Base-by-base conservation (phyloP, 352 stramenopile species). In the Plasmopara viticola region DNA sequence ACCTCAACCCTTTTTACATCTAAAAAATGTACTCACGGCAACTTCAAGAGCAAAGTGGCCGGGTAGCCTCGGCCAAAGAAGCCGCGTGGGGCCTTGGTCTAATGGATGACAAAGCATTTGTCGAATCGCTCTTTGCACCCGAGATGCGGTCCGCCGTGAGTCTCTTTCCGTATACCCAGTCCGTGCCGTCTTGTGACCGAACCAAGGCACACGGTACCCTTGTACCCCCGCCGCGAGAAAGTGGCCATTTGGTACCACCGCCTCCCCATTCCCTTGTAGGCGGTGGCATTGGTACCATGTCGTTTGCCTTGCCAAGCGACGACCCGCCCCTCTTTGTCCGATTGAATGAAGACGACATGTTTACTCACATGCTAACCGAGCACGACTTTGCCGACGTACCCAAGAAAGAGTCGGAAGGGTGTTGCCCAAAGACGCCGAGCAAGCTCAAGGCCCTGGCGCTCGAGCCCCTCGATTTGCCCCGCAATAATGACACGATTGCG, bases 81-180 rank as follows among this genome's bases (percentile, higher is more conserved):
- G 43, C 28, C 38, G 44, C 44, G 43, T 9, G 29, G 35, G 14
- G 20, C 20, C 20, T 25, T 25, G 10, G 13, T 44, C 13, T 14
- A 0, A 86, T 86, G 72, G 74, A 86, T 55, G 74, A 82, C 57
- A 60, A 70, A 54, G 71, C 74, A 72, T 86, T 86, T 72, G 70
- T 86, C 33, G 70, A 86, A 64, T 86, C 74, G 58, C 65, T 86
- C 9, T 79, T 83, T 31, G 46, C 66, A 25, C 62, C 74, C 39
- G 68, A 83, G 53, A 74, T 85, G 62, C 66, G 67, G 17, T 69
- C 68, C 9, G 48, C 50, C 35, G 31, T 56, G 35, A 65, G 43
- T 70, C 58, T 54, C 55, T 58, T 57, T 35, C 41, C 58, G 28
- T 25, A 1, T 25, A 25, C 20, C 20, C 20, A 3, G 1, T 50